Base-by-base conservation (phyloP, 2,329 filamentous ascomycete species). In the Penicillium sp. region DNA sequence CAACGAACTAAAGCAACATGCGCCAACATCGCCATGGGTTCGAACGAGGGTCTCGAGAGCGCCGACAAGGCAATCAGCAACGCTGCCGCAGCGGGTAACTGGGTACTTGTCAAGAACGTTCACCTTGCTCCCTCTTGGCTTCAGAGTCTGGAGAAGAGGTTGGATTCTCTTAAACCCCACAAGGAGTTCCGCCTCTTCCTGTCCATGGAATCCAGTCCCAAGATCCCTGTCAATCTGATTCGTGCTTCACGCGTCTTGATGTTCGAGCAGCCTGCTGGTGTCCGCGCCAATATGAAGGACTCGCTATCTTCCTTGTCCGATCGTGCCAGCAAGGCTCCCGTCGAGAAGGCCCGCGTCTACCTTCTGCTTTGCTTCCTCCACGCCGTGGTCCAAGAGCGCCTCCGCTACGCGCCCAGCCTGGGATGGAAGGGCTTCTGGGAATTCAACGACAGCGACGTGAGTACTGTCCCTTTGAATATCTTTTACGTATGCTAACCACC, bases 361-460 rank as follows among this genome's bases (percentile, higher is more conserved):
- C 81, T 99, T 41, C 79, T 99, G 42, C 82, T 99, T 30, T 94
- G 89, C 3, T 97, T 99, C 82, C 71, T 99, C 63, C 94, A 99
- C 69, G 95, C 94, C 6, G 92, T 99, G 30, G 86, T 97, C 9
- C 94, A 99, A 72, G 94, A 99, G 73, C 83, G 95, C 63, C 79
- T 99, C 56, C 88, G 94, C 56, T 99, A 99, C 71, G 92, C 93
- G 20, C 95, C 94, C 0, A 93, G 83, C 51, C 79, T 99, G 49
- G 94, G 94, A 54, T 99, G 94, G 94, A 97, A 96, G 78, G 91
- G 91, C 47, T 96, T 97, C 81, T 99, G 95, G 94, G 95, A 99
- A 75, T 99, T 99, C 74, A 99, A 99, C 70, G 95, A 99, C 74
- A 96, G 92, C 63, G 94, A 99, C 75, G 90, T 95, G 84, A 89